Evolutionary conservation across 495 filamentous ascomycete species (phyloP).

Genomic region (Friedmanniomyces endolithicus): DNA sequence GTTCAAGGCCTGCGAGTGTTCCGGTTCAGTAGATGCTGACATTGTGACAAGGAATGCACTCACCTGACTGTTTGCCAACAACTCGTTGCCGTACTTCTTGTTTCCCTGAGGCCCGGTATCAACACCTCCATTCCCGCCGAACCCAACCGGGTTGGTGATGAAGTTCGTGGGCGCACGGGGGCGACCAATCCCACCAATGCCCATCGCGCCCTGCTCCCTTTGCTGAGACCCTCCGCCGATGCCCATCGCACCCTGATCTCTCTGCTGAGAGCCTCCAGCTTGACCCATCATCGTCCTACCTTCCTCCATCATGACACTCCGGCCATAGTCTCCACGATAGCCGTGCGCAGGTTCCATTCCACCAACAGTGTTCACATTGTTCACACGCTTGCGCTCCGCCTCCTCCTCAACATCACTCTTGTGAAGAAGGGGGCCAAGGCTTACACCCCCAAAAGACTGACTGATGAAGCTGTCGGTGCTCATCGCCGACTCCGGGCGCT

Average conservation of each 20-base stretch:
- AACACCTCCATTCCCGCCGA: not conserved
- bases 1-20: not conserved
- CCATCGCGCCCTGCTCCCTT: not conserved
- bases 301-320: too few species aligned
- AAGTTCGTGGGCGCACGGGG: not conserved
- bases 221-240: not conserved
- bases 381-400: not conserved
- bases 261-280: not conserved
- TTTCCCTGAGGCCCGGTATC: not conserved
- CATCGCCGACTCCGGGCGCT: conserved; percentile 1
- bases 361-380: not conserved
- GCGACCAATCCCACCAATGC: not conserved
- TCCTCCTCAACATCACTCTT: not conserved
- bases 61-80: not conserved
- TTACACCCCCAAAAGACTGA: not conserved
- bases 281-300: not conserved
- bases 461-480: not conserved
- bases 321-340: not conserved
- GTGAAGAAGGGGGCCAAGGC: not conserved
- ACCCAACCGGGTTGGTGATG: not conserved
- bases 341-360: not conserved
- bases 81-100: not conserved
- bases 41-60: not conserved
- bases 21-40: not conserved
- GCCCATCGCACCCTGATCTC: too few species aligned